Conservation (phyloP, 352 stramenopile species). For the Globisporangium irregulare region DNA sequence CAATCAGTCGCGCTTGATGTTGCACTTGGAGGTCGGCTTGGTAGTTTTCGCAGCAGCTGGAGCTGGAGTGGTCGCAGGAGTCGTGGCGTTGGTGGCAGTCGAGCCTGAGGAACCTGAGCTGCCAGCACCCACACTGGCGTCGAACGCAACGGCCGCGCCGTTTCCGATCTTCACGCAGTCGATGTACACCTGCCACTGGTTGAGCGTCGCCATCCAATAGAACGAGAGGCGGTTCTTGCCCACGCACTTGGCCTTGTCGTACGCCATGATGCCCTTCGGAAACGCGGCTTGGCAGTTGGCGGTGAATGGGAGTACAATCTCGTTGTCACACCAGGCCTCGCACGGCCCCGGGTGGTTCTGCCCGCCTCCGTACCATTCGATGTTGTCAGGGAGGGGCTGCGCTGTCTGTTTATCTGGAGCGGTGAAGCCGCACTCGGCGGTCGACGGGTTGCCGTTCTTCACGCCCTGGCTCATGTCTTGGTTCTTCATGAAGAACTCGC, state of each 20-base stretch:
- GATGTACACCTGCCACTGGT: conserved; percentile 20
- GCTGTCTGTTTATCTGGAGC: background rate
- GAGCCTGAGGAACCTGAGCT: background rate
- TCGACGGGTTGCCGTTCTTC: conserved; percentile 3
- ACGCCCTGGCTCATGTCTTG: conserved; percentile 8
- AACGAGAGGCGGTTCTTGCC: conserved; percentile 21
- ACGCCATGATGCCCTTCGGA: conserved; percentile 18
- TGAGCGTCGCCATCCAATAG: conserved; percentile 21
- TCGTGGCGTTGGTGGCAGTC: background rate
- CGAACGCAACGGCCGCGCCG: background rate
- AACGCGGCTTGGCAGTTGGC: conserved; percentile 7
- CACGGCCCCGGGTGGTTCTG: conserved; percentile 8
- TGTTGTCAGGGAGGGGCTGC: conserved; percentile 5
- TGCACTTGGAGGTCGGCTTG: background rate
- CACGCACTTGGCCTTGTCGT: conserved; percentile 24
- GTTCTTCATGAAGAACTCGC: conserved; percentile 16
- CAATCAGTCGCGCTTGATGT: background rate
- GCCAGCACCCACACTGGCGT: background rate
- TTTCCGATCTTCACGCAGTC: conserved; percentile 12
- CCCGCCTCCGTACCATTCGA: conserved; percentile 7
- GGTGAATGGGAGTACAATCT: conserved; percentile 4
- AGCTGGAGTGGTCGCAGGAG: background rate
- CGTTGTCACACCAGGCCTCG: conserved; percentile 10
- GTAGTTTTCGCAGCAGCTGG: background rate
- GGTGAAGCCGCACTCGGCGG: conserved; percentile 10